Base-by-base conservation (phyloP, 768 basidiomycete species). In the Termitomyces sp. region DNA sequence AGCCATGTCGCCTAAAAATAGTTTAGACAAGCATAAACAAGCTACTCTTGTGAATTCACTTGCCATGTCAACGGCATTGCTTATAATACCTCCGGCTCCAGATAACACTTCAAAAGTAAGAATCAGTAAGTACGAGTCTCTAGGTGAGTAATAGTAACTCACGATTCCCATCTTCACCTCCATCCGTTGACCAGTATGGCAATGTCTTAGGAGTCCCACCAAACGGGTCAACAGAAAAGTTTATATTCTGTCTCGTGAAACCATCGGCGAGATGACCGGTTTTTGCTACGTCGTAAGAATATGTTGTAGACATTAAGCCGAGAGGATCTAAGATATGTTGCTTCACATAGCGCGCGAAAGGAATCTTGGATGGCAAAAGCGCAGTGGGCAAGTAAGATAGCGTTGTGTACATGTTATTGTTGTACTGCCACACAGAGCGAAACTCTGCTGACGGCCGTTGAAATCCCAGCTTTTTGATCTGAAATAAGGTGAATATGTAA, bases 361-460 rank as follows among this genome's bases (percentile, higher is more conserved):
- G 61, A 1, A 62, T 61, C 37, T 67, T 67, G 13, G 67, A 67
- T 3, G 67, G 66, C 9, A 68, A 60, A 32, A 72, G 62, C 1
- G 55, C 55, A 1, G 70, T 65, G 0, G 69, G 71, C 20, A 75
- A 55, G 50, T 68, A 68, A 0, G 72, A 70, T 14, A 74, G 50
- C 3, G 67, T 48, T 3, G 55, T 59, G 33, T 74, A 74, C 69
- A 68, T 67, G 42, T 65, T 63, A 55, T 73, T 73, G 53, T 57
- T 66, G 56, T 72, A 72, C 37, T 74, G 72, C 22, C 56, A 69
- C 0, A 58, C 44, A 7, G 68, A 60, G 1, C 73, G 67, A 50
- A 73, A 75, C 39, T 68, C 68, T 5, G 67, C 53, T 1, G 72
- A 73, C 3, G 71, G 71, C 7, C 68, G 64, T 13, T 72, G 67